Conservation (phyloP, 352 stramenopile species). For the Globisporangium iwayamae region DNA sequence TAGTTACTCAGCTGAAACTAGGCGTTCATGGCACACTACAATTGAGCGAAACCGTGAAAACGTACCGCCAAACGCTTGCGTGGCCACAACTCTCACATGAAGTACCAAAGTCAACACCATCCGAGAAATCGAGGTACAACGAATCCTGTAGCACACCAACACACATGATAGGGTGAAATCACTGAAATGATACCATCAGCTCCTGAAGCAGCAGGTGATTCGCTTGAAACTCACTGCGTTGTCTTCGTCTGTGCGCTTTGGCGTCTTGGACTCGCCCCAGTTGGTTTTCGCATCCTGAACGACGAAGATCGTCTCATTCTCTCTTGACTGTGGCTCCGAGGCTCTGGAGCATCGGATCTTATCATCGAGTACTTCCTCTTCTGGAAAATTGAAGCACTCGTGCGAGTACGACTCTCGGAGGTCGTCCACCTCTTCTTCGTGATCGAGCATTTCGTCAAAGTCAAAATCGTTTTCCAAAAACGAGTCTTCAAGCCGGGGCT, state of each 20-base stretch:
- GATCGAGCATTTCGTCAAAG: neutral
- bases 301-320: conserved; percentile 8
- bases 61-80: neutral
- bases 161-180: neutral
- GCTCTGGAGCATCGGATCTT: neutral
- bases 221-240: neutral
- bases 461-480: neutral
- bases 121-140: neutral
- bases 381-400: neutral
- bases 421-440: neutral
- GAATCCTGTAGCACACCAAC: neutral
- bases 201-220: neutral
- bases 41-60: neutral
- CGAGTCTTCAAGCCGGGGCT: neutral
- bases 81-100: neutral
- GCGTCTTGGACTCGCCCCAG: conserved; percentile 1
- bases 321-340: neutral
- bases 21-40: neutral
- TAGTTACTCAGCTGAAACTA: neutral
- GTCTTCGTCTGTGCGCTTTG: neutral
- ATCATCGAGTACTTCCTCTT: neutral
- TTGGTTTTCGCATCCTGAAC: conserved; percentile 18
- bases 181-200: neutral
- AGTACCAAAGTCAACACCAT: neutral
- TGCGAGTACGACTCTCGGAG: neutral